These are phyloP conservation scores for Polyporus tsugae DNA, from an alignment of 1,284 basidiomycete genomes.

Conservation along the genomic window DNA sequence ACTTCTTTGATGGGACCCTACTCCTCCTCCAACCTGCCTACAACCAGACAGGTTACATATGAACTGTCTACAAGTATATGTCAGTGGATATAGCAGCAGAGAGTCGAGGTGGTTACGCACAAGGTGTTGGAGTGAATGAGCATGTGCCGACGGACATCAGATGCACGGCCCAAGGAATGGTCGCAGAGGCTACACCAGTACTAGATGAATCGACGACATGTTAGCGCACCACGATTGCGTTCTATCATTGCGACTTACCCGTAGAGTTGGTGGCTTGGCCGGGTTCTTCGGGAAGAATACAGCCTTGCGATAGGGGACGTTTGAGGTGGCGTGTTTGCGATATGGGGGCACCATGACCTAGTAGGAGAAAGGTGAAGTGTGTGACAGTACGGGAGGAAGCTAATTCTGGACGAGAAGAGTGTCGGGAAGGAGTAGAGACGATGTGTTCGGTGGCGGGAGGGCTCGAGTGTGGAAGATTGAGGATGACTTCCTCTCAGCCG, in stretches of 20 bases:
- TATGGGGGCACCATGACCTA: background rate
- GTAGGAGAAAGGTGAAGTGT: background rate
- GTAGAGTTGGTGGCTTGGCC: background rate
- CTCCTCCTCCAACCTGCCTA: background rate
- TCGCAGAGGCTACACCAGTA: background rate
- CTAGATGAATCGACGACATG: background rate
- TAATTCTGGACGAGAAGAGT: background rate
- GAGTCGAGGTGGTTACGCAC: background rate
- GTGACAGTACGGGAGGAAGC: no score
- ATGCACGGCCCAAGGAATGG: background rate
- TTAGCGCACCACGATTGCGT: background rate
- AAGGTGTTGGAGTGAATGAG: background rate
- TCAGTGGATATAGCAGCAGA: background rate
- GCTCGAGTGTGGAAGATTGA: background rate
- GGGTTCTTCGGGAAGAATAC: background rate
- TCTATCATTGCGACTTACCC: background rate
- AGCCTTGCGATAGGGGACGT: background rate
- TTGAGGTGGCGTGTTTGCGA: background rate
- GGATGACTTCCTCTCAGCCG: background rate
- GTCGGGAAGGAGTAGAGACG: background rate
- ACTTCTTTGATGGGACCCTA: background rate
- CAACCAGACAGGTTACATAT: background rate
- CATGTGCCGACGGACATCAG: background rate
- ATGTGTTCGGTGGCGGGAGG: no score
- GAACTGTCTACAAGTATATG: background rate